Conservation (phyloP, 345 rosid species). For the Geranium brycei region DNA sequence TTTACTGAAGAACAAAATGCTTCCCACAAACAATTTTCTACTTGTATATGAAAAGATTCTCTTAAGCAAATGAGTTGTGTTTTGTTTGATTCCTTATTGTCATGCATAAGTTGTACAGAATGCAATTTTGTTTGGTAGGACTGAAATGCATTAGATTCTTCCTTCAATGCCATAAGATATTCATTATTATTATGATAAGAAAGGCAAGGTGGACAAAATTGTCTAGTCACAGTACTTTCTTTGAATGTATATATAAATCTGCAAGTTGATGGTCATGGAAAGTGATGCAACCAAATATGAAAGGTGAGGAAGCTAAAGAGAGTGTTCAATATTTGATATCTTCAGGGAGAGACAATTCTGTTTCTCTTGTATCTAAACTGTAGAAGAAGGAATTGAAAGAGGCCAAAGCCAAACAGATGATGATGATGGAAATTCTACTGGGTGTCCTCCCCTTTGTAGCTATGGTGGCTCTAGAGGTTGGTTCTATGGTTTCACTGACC, state of each 20-base stretch:
- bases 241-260: background rate
- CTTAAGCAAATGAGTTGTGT: too few relatives aligned
- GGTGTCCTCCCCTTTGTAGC: conserved; percentile 8
- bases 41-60: too few relatives aligned
- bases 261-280: background rate
- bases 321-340: background rate
- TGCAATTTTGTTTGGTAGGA: too few relatives aligned
- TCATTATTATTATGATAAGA: background rate
- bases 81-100: background rate
- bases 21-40: too few relatives aligned
- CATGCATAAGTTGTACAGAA: too few relatives aligned
- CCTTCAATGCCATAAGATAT: too few relatives aligned
- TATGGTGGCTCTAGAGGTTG: conserved; percentile 12
- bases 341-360: background rate
- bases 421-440: background rate
- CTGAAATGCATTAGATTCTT: too few relatives aligned
- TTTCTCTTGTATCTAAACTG: background rate
- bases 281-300: background rate
- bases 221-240: background rate
- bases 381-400: background rate
- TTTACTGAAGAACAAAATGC: too few relatives aligned
- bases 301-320: too few relatives aligned
- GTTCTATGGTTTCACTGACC: conserved; percentile 9
- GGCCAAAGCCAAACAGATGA: background rate
- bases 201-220: background rate